These are phyloP conservation scores for Diaporthe sp. DNA, from an alignment of 2,329 filamentous ascomycete genomes.

Conservation along the genomic window DNA sequence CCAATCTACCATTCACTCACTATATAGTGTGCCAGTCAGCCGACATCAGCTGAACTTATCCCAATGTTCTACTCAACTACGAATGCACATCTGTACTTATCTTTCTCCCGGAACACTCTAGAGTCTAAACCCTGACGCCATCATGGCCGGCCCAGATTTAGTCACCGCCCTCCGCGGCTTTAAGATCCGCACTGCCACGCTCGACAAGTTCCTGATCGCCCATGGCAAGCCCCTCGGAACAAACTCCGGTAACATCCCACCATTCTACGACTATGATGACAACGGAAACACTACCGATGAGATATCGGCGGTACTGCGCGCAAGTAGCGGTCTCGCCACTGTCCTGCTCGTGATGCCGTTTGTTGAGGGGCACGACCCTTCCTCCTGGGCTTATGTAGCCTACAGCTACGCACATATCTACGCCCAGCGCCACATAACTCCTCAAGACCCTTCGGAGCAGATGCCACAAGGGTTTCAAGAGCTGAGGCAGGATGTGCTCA, in stretches of 20 bases:
- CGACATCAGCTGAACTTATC: neutral
- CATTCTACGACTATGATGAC: neutral
- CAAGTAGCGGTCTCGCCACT: neutral
- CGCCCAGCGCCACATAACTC: neutral
- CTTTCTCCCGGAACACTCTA: neutral
- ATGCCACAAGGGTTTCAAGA: neutral
- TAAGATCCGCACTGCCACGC: neutral
- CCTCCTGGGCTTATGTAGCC: neutral
- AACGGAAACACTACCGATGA: neutral
- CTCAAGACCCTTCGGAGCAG: neutral
- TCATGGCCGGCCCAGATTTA: neutral
- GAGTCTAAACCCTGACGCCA: neutral
- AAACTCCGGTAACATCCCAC: neutral
- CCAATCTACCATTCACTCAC: neutral
- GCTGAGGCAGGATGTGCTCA: neutral
- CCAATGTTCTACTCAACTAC: neutral
- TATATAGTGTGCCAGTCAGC: neutral
- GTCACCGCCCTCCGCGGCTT: slow-evolving; percentile 2
- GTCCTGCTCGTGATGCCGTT: neutral
- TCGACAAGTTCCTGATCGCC: neutral
- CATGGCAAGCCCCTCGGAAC: neutral
- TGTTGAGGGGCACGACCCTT: neutral
- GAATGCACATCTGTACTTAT: neutral
- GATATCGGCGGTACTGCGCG: neutral
- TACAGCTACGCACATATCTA: neutral